Conservation (phyloP, 805 yeast genomes). For the Grigorovia transvaalensis region DNA sequence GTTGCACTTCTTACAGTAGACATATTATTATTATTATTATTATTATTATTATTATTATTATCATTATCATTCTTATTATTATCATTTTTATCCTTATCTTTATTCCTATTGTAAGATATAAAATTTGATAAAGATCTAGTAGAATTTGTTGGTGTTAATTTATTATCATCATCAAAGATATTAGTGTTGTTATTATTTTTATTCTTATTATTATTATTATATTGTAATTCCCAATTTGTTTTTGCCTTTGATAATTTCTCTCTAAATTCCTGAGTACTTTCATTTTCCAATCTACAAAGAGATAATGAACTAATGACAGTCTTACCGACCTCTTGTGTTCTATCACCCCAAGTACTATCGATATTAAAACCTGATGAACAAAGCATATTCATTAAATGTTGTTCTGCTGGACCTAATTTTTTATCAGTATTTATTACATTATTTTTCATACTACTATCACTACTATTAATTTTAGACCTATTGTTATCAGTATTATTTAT, state of each 20-base stretch:
- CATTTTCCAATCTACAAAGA: slow-evolving; percentile 32
- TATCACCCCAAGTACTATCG: slow-evolving; percentile 72
- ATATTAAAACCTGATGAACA: slow-evolving; percentile 75
- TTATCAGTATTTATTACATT: slow-evolving; percentile 31
- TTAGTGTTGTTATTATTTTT: too few species aligned
- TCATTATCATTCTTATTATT: too few species aligned
- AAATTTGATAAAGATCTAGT: slow-evolving; percentile 14
- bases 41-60: not conserved
- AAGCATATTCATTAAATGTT: slow-evolving; percentile 88
- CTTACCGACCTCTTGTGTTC: slow-evolving; percentile 78
- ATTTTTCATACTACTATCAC: slow-evolving; percentile 33
- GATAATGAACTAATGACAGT: slow-evolving; percentile 75
- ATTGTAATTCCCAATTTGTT: slow-evolving; percentile 14
- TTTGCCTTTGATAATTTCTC: slow-evolving; percentile 14
- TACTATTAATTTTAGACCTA: not conserved
- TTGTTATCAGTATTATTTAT: not conserved
- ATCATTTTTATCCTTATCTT: not conserved
- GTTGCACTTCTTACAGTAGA: not conserved
- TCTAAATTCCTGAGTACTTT: slow-evolving; percentile 28
- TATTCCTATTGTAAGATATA: not conserved
- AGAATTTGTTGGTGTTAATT: slow-evolving; percentile 8
- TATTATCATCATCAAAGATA: not conserved
- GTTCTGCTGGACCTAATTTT: slow-evolving; percentile 78
- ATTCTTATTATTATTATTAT: too few species aligned
- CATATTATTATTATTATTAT: not conserved